phyloP scores from a whole-genome alignment of 306 rosid genomes.

The Prunus mira region DNA sequence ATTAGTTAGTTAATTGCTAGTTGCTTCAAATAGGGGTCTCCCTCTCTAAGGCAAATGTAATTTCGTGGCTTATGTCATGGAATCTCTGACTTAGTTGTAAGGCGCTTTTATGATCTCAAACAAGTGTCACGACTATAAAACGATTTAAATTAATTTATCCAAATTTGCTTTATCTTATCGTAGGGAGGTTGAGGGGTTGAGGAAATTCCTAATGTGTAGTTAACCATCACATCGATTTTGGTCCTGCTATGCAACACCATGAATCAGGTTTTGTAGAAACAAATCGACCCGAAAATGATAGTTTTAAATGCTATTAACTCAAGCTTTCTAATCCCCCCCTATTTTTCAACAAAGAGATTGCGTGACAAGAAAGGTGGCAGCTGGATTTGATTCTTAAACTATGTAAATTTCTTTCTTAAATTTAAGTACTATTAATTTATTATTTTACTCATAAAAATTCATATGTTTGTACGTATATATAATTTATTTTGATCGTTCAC shows the following conservation, averaged over 20 bases:
- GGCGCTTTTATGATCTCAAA: neutral
- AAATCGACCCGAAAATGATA: slow-evolving; percentile 6
- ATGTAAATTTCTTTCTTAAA: neutral
- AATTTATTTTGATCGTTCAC: no score
- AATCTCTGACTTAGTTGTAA: neutral
- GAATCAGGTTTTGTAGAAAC: neutral
- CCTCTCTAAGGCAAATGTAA: neutral
- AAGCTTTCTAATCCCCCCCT: neutral
- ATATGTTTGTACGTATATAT: no score
- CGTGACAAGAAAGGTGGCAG: neutral
- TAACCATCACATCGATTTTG: slow-evolving; percentile 31
- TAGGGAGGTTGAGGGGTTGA: neutral
- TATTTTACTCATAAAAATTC: no score
- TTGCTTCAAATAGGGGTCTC: neutral
- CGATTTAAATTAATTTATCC: neutral
- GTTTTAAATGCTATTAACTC: slow-evolving; percentile 14
- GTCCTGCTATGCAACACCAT: neutral
- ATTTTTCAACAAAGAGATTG: neutral
- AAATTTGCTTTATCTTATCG: neutral
- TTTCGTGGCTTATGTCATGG: slow-evolving; percentile 13
- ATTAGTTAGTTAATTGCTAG: neutral
- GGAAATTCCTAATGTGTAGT: neutral
- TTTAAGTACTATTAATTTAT: neutral
- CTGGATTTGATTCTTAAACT: neutral
- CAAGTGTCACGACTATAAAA: neutral